A percentile compares a stretch with the other conserved stretches of the same genome.
phyloP scores from a whole-genome alignment of 768 basidiomycete species.

The Collybia sordida region DNA sequence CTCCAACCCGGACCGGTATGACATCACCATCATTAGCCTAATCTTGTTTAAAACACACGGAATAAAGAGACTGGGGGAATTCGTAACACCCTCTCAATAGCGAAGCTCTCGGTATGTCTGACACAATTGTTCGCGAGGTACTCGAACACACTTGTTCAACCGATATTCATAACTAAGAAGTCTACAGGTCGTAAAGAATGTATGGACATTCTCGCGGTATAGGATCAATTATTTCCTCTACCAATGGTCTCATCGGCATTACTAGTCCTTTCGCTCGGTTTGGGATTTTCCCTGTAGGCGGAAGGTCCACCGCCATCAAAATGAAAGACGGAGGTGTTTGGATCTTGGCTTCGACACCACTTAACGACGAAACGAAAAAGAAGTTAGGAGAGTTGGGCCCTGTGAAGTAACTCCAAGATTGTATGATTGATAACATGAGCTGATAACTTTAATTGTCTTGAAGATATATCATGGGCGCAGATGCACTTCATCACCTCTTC shows the following conservation, averaged over 20 bases:
- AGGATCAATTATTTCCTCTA: background rate
- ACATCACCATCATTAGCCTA: background rate
- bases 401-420: slow-evolving; percentile 48
- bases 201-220: slow-evolving; percentile 65
- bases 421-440: background rate
- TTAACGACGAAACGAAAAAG: slow-evolving; percentile 58
- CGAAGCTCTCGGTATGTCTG: slow-evolving; percentile 23
- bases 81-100: background rate
- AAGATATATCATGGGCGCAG: slow-evolving; percentile 57
- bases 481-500: slow-evolving; percentile 56
- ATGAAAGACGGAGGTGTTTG: slow-evolving; percentile 65
- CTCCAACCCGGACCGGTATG: no score
- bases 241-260: background rate
- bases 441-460: background rate
- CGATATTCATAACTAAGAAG: slow-evolving; percentile 1
- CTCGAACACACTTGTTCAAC: background rate
- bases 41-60: no score
- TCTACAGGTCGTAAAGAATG: slow-evolving; percentile 38
- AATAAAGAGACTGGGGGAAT: no score
- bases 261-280: slow-evolving; percentile 62
- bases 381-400: slow-evolving; percentile 62
- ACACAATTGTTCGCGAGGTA: slow-evolving; percentile 41
- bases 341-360: slow-evolving; percentile 74
- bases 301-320: slow-evolving; percentile 75
- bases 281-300: slow-evolving; percentile 68